These are phyloP conservation scores for Neurospora sp. DNA, from an alignment of 495 filamentous ascomycete species.

Conservation along the genomic window DNA sequence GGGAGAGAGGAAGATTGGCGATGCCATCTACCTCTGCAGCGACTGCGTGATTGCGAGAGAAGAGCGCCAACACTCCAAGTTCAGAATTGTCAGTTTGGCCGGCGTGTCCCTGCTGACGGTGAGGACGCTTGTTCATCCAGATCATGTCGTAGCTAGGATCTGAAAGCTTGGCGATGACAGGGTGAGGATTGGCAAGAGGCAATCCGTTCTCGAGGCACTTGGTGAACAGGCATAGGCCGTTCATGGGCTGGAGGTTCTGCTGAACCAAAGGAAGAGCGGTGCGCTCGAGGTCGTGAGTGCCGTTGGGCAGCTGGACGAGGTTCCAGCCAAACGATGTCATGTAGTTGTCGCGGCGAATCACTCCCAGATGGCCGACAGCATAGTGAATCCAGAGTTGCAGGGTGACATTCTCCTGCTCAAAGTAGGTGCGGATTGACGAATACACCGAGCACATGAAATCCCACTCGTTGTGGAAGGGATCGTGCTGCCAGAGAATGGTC, in stretches of 20 bases:
- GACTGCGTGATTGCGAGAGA: neutral
- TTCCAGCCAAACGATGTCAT: slow-evolving; percentile 14
- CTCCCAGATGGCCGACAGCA: slow-evolving; percentile 11
- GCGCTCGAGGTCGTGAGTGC: slow-evolving; percentile 10
- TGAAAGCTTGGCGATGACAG: slow-evolving; percentile 13
- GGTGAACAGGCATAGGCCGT: slow-evolving; percentile 14
- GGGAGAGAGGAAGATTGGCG: neutral
- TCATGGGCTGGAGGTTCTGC: slow-evolving; percentile 13
- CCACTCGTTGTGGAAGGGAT: slow-evolving; percentile 18
- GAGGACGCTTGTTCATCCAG: slow-evolving; percentile 11
- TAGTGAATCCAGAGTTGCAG: slow-evolving; percentile 17
- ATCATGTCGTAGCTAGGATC: slow-evolving; percentile 13
- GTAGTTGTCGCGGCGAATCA: slow-evolving; percentile 13
- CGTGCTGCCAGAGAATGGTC: slow-evolving; percentile 14
- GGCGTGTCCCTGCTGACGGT: neutral
- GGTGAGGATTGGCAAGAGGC: slow-evolving; percentile 9
- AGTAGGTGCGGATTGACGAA: slow-evolving; percentile 11
- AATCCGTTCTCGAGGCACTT: slow-evolving; percentile 15
- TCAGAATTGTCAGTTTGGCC: neutral
- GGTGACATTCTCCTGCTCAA: slow-evolving; percentile 8
- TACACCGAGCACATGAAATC: slow-evolving; percentile 20
- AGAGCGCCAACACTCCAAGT: neutral
- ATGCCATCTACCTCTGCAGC: neutral
- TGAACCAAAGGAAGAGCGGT: neutral
- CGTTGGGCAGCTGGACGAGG: slow-evolving; percentile 8